Evolutionary conservation across 1,284 basidiomycete species (phyloP), one percentile per base, ranked within the genome.

Genomic region (Hemileccinum hortonii): DNA sequence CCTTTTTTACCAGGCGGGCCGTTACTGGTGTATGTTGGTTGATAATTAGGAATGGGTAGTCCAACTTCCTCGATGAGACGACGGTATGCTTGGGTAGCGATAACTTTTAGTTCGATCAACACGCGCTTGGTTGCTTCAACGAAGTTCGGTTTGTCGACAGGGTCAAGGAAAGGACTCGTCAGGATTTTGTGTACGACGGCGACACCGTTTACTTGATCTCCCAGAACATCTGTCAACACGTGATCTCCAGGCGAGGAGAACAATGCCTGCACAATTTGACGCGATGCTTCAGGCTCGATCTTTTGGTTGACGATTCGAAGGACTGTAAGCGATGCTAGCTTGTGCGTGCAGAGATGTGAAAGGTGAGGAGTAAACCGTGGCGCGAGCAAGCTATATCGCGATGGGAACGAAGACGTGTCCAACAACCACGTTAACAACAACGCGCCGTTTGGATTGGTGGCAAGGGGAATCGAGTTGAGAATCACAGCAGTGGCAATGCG

Each of bases 361-460:
- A 99, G 80, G 69, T 99, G 95, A 37, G 97, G 94, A 0, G 92
- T 92, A 69, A 99, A 96, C 39, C 96, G 90, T 44, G 94, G 94
- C 1, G 96, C 94, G 39, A 99, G 79, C 45, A 99, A 77, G 49
- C 89, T 86, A 75, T 96, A 98, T 39, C 97, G 83, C 4, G 94
- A 96, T 1, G 92, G 89, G 73, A 99, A 89, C 57, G 84, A 85
- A 39, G 94, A 96, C 1, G 92, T 90, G 65, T 99, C 97, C 54
- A 99, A 82, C 29, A 99, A 80, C 97, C 97, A 99, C 3, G 95
- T 98, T 47, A 99, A 75, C 47, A 99, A 76, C 50, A 99, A 75
- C 0, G 96, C 92, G 44, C 97, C 97, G 63, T 99, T 99, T 12
- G 94, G 92, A 67, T 97, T 98, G 30, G 96, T 99, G 6, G 96